These are phyloP conservation scores for Yarrowia alimentaria DNA, from an alignment of 805 yeast genomes.

Conservation along the genomic window DNA sequence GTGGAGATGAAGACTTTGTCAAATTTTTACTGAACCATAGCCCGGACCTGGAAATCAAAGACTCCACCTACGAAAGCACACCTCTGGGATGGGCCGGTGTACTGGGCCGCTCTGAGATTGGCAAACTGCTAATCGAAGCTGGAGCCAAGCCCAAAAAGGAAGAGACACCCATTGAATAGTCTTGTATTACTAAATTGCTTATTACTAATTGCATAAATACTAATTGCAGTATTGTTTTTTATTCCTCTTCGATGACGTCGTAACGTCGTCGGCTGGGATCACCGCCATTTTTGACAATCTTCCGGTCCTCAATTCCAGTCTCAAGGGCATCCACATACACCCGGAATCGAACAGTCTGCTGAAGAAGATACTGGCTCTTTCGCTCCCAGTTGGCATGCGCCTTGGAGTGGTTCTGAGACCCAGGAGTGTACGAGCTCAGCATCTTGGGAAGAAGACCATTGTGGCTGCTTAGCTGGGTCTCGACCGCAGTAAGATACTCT, in stretches of 20 bases:
- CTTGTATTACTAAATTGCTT: too few species aligned
- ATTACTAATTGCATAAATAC: too few species aligned
- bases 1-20: conserved; percentile 16
- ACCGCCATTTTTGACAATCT: too few species aligned
- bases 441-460: conserved; percentile 43
- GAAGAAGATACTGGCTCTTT: conserved; percentile 37
- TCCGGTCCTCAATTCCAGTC: conserved; percentile 30
- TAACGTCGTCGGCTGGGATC: conserved; percentile 9
- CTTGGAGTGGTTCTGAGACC: conserved; percentile 33
- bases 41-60: neutral
- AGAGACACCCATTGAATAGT: too few species aligned
- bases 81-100: conserved; percentile 16
- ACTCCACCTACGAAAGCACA: neutral
- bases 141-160: too few species aligned
- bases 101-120: neutral
- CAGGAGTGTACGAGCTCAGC: conserved; percentile 39
- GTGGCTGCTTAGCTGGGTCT: conserved; percentile 46
- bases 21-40: neutral
- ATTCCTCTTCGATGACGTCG: conserved; percentile 15
- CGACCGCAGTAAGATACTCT: conserved; percentile 45
- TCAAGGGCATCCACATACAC: conserved; percentile 35
- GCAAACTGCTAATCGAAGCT: too few species aligned
- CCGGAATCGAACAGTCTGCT: conserved; percentile 37
- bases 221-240: too few species aligned
- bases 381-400: conserved; percentile 41